Conservation (phyloP, 352 stramenopile genomes). For the Globisporangium iwayamae region DNA sequence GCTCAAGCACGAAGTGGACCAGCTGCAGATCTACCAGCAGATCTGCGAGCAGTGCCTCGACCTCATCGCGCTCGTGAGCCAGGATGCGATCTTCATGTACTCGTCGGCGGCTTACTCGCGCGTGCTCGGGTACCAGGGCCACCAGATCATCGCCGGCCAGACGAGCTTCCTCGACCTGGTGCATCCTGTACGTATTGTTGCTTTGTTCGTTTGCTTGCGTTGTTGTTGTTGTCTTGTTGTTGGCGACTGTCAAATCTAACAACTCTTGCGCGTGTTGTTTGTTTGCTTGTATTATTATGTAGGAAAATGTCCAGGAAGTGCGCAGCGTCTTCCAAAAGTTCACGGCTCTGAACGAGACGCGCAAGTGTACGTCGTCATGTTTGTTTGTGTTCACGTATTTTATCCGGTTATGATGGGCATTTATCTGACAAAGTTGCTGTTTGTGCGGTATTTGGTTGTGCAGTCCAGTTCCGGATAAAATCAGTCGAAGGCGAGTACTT, state of each 20-base stretch:
- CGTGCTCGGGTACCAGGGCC: conserved; percentile 71
- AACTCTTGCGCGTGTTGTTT: neutral
- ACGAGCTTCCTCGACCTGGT: conserved; percentile 84
- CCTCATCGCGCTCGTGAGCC: conserved; percentile 68
- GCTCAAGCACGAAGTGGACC: conserved; percentile 86
- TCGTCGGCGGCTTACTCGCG: conserved; percentile 64
- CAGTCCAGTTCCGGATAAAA: conserved; percentile 85
- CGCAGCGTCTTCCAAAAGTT: conserved; percentile 61
- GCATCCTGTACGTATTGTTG: conserved; percentile 52
- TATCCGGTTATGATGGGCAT: neutral
- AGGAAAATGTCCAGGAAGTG: conserved; percentile 65
- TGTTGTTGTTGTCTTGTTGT: conserved; percentile 8
- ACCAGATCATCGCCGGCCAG: conserved; percentile 69
- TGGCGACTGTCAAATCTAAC: neutral
- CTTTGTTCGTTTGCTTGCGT: conserved; percentile 2
- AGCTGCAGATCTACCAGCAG: conserved; percentile 84
- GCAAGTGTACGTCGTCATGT: conserved; percentile 50
- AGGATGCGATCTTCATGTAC: conserved; percentile 67
- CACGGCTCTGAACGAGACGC: conserved; percentile 55
- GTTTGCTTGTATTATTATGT: neutral
- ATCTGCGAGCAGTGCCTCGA: conserved; percentile 82
- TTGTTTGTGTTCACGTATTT: neutral
- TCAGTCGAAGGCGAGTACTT: conserved; percentile 73
- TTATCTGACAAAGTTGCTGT: conserved; percentile 1
- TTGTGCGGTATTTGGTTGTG: conserved; percentile 3